Conservation (phyloP, 129 eudicot species). For the Lactuca sativa region DNA sequence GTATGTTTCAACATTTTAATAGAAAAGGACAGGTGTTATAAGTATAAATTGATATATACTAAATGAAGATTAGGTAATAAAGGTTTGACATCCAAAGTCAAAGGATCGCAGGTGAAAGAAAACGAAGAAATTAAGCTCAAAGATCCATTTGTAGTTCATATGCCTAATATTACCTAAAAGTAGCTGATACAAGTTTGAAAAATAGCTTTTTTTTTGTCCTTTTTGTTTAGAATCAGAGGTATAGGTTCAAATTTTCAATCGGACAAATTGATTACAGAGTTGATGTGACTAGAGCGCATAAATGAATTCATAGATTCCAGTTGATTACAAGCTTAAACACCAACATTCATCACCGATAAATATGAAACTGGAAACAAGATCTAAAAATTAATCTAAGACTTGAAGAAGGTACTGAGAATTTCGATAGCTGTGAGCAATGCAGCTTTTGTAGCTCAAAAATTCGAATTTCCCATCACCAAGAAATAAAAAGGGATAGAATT, state of each 20-base stretch:
- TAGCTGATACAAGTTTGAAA: background rate
- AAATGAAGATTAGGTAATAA: background rate
- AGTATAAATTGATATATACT: background rate
- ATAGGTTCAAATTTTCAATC: background rate
- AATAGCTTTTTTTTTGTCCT: background rate
- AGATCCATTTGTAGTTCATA: slow-evolving; percentile 8
- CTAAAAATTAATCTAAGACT: slow-evolving; percentile 4
- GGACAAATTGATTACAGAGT: background rate
- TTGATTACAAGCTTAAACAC: slow-evolving; percentile 10
- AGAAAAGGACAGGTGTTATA: no score
- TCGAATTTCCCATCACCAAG: background rate
- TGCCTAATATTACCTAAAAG: background rate
- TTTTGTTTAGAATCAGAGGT: slow-evolving; percentile 18
- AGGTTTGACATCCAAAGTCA: slow-evolving; percentile 23
- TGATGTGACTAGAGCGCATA: slow-evolving; percentile 5
- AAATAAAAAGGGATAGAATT: background rate
- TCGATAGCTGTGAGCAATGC: slow-evolving; percentile 18
- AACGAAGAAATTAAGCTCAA: background rate
- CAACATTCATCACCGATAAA: background rate
- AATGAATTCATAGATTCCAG: slow-evolving; percentile 12
- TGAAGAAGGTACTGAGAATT: background rate
- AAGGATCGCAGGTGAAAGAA: slow-evolving; percentile 9
- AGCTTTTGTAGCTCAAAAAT: slow-evolving; percentile 15
- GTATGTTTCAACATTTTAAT: background rate
- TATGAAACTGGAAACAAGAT: slow-evolving; percentile 7